phyloP scores from a whole-genome alignment of 2,329 filamentous ascomycete species.

The Colletotrichum cuscutae region DNA sequence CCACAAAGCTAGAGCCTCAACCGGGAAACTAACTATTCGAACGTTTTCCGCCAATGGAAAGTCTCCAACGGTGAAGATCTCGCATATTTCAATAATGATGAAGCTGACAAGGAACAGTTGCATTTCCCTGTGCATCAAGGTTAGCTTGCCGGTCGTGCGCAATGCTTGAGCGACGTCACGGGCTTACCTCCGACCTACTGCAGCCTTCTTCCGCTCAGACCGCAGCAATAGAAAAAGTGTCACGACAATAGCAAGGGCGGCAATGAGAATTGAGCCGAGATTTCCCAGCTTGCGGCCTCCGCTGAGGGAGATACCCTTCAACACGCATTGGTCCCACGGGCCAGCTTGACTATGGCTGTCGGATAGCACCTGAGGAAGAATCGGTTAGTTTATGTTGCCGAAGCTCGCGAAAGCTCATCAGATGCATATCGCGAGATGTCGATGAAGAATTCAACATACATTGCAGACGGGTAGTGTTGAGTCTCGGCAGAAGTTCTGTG shows the following conservation, averaged over 20 bases:
- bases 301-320: slow-evolving; percentile 80
- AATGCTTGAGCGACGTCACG: background rate
- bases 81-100: slow-evolving; percentile 89
- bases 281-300: slow-evolving; percentile 78
- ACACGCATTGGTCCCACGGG: slow-evolving; percentile 75
- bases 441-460: slow-evolving; percentile 66
- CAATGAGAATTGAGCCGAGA: slow-evolving; percentile 90
- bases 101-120: slow-evolving; percentile 91
- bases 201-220: slow-evolving; percentile 91
- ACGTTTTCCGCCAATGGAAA: slow-evolving; percentile 80
- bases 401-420: slow-evolving; percentile 7
- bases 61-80: slow-evolving; percentile 94
- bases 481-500: slow-evolving; percentile 83
- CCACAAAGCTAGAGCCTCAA: background rate
- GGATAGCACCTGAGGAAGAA: slow-evolving; percentile 72
- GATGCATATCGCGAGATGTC: slow-evolving; percentile 2
- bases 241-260: slow-evolving; percentile 78
- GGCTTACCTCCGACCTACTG: slow-evolving; percentile 87
- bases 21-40: slow-evolving; percentile 71
- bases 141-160: slow-evolving; percentile 39
- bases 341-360: slow-evolving; percentile 67
- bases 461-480: slow-evolving; percentile 87
- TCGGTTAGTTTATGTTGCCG: slow-evolving; percentile 36
- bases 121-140: slow-evolving; percentile 77
- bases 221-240: slow-evolving; percentile 76